phyloP scores from a whole-genome alignment of 345 rosid genomes.

The Camelina sativa region DNA sequence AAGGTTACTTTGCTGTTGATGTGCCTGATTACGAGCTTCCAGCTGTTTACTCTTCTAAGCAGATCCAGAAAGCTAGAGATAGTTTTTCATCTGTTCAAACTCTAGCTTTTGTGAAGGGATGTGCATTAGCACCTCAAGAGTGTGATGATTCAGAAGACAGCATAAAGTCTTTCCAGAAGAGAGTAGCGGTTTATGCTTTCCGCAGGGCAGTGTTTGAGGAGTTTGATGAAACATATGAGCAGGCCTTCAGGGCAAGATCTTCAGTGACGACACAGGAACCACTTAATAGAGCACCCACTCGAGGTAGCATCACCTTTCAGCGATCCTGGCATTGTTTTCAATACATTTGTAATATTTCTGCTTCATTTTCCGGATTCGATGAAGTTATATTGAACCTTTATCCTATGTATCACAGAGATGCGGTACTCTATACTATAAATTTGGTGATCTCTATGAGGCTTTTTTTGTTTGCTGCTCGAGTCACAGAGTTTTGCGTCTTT shows the following conservation, averaged over 20 bases:
- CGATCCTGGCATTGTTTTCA: conserved; percentile 26
- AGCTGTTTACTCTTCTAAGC: conserved; percentile 64
- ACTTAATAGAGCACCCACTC: conserved; percentile 50
- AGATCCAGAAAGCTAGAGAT: conserved; percentile 73
- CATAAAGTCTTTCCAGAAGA: conserved; percentile 61
- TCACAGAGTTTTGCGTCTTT: not conserved
- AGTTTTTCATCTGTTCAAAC: conserved; percentile 56
- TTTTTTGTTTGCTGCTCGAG: not conserved
- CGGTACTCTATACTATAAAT: conserved; percentile 4
- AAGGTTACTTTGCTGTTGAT: conserved; percentile 75
- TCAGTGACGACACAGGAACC: conserved; percentile 39
- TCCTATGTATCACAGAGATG: conserved; percentile 2
- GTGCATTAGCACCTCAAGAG: conserved; percentile 59
- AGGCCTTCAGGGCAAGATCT: conserved; percentile 72
- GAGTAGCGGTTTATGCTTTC: conserved; percentile 59
- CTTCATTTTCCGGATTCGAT: not conserved
- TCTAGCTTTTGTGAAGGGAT: conserved; percentile 58
- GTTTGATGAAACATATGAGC: conserved; percentile 89
- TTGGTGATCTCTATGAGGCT: not conserved
- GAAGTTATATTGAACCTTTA: not conserved
- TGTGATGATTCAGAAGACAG: conserved; percentile 49
- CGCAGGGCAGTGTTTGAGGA: conserved; percentile 87
- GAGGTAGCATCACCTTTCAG: conserved; percentile 53
- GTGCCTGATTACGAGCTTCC: conserved; percentile 71
- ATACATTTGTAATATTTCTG: conserved; percentile 9